These are phyloP conservation scores for Neonectria ditissima DNA, from an alignment of 2,329 filamentous ascomycete species.

Conservation along the genomic window DNA sequence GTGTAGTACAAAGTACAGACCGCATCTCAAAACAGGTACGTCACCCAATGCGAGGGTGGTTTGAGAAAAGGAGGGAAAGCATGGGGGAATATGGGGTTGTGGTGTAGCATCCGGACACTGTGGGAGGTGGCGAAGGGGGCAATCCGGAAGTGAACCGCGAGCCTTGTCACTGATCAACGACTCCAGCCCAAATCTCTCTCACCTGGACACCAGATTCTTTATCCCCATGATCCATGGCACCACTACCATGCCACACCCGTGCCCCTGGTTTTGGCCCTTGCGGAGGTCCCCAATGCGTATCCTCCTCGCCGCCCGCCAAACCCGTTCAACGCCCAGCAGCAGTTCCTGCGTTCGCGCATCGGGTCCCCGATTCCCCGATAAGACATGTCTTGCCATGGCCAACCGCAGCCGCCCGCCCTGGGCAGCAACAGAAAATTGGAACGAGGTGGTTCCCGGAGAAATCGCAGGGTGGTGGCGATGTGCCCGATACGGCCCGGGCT, in stretches of 20 bases:
- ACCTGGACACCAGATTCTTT: not conserved
- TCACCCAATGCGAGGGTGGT: conserved; percentile 2
- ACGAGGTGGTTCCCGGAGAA: conserved; percentile 13
- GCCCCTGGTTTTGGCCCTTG: not conserved
- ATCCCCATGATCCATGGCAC: conserved; percentile 8
- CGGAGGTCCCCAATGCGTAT: conserved; percentile 21
- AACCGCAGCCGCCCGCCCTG: conserved; percentile 8
- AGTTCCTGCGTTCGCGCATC: conserved; percentile 2
- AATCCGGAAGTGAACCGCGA: conserved; percentile 21
- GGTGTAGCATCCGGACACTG: conserved; percentile 9
- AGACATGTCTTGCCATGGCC: conserved; percentile 10
- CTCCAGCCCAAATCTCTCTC: not conserved
- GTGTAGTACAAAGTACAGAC: not conserved
- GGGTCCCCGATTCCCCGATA: conserved; percentile 16
- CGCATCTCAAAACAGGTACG: not conserved
- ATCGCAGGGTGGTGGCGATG: conserved; percentile 8
- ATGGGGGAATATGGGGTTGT: conserved; percentile 22
- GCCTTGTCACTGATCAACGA: conserved; percentile 3
- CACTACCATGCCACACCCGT: conserved; percentile 1
- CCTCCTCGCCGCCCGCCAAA: not conserved
- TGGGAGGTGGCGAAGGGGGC: conserved; percentile 18
- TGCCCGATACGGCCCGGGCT: conserved; percentile 12
- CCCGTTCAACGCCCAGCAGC: not conserved
- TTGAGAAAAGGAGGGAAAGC: not conserved
- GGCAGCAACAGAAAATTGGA: not conserved